These are phyloP conservation scores for Prunella vulgaris DNA, from an alignment of 257 asterid genomes.

Conservation along the genomic window DNA sequence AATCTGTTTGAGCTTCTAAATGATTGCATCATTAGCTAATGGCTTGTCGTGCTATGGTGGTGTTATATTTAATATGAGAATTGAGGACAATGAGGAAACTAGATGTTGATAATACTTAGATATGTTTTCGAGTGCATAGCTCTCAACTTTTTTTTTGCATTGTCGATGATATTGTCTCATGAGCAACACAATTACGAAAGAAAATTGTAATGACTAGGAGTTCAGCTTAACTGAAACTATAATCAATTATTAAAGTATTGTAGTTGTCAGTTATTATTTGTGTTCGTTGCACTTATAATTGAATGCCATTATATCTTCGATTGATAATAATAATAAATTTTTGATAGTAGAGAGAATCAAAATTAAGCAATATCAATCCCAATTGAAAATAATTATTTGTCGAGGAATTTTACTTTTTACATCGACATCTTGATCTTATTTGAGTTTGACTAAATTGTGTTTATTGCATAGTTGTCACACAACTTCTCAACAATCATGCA, in stretches of 20 bases:
- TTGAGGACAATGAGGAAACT: background rate
- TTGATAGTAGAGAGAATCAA: conserved; percentile 71
- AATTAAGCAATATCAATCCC: conserved; percentile 95
- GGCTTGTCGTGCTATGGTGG: background rate
- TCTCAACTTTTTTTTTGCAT: background rate
- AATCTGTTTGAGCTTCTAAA: no score
- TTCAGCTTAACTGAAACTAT: background rate
- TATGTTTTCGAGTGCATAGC: background rate
- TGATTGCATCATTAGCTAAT: background rate
- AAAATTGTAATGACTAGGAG: background rate
- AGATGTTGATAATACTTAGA: background rate
- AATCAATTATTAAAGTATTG: background rate
- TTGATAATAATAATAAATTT: conserved; percentile 14
- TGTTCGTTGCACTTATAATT: conserved; percentile 9
- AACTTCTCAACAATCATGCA: no score
- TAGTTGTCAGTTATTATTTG: background rate
- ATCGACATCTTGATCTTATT: no score
- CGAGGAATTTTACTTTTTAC: no score
- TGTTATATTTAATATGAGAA: background rate
- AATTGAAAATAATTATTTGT: no score
- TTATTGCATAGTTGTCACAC: no score
- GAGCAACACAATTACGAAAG: background rate
- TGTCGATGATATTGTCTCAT: conserved; percentile 12
- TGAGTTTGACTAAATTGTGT: no score
- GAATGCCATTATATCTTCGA: background rate